Percentiles rank a stretch among this genome's conserved stretches.
Conservation (phyloP, 2,329 filamentous ascomycete species). For the Sporothrix luriei region DNA sequence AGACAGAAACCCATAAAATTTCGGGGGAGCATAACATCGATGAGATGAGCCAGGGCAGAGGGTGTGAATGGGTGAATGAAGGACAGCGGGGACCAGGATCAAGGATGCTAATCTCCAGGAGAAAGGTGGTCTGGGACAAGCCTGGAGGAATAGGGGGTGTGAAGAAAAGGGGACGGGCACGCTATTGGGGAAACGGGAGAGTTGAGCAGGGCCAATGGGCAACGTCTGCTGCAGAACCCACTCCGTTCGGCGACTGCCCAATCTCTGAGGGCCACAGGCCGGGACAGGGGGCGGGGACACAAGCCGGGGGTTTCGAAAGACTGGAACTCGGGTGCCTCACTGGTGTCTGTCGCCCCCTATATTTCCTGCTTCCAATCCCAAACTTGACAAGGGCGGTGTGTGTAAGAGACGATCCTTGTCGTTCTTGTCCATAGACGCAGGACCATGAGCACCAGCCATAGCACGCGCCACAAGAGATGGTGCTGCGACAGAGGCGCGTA, state of each 20-base stretch:
- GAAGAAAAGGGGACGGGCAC: not conserved
- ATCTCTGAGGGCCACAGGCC: slow-evolving; percentile 55
- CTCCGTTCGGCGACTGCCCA: slow-evolving; percentile 52
- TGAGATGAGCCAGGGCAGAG: slow-evolving; percentile 34
- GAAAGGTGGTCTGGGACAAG: slow-evolving; percentile 19
- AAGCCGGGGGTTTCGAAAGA: slow-evolving; percentile 35
- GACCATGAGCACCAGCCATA: slow-evolving; percentile 26
- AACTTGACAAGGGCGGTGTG: slow-evolving; percentile 35
- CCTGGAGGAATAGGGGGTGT: slow-evolving; percentile 25
- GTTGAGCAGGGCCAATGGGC: slow-evolving; percentile 49
- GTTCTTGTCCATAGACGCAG: slow-evolving; percentile 17
- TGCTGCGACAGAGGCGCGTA: slow-evolving; percentile 2
- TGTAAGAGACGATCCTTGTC: slow-evolving; percentile 32
- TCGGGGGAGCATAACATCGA: slow-evolving; percentile 32
- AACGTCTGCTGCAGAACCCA: slow-evolving; percentile 43
- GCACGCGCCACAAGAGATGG: slow-evolving; percentile 28
- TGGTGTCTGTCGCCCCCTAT: slow-evolving; percentile 25
- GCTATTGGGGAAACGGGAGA: slow-evolving; percentile 14
- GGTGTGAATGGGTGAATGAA: slow-evolving; percentile 31
- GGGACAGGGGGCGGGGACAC: slow-evolving; percentile 40
- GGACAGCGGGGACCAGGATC: slow-evolving; percentile 30
- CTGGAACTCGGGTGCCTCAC: slow-evolving; percentile 33
- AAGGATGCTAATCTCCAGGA: slow-evolving; percentile 26
- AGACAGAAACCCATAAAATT: slow-evolving; percentile 24
- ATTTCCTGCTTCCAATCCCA: slow-evolving; percentile 32